Evolutionary conservation across 129 eudicot genomes (phyloP).

Genomic region (Escallonia rubra): DNA sequence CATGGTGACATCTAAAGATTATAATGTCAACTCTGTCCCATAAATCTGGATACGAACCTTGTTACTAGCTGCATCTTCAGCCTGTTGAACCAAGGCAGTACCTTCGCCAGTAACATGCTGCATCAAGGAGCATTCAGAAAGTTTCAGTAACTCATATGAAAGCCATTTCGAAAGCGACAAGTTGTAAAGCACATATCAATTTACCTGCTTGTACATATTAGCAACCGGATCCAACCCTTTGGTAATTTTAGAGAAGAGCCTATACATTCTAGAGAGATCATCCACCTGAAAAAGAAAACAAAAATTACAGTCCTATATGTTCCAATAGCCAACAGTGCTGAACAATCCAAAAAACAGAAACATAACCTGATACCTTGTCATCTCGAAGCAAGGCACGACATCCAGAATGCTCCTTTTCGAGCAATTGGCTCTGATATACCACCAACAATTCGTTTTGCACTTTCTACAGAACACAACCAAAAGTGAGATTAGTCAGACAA

Average conservation of each 20-base stretch:
- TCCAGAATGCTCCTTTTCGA: constrained; percentile 89
- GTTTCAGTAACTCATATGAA: constrained; percentile 2
- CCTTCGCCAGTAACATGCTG: constrained; percentile 86
- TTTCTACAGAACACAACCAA: constrained; percentile 28
- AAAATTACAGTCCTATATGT: not conserved
- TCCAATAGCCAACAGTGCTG: not conserved
- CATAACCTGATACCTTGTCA: constrained; percentile 53
- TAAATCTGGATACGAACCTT: constrained; percentile 30
- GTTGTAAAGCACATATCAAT: not conserved
- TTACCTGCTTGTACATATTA: constrained; percentile 68
- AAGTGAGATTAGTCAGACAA: too few relatives aligned
- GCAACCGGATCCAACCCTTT: constrained; percentile 80
- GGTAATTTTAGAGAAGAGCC: constrained; percentile 56
- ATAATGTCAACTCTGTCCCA: too few relatives aligned
- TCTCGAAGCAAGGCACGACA: constrained; percentile 68
- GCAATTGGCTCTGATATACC: constrained; percentile 48
- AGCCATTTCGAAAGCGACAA: not conserved
- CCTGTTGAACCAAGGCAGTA: constrained; percentile 64
- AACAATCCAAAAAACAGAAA: not conserved
- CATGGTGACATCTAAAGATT: too few relatives aligned
- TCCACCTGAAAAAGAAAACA: constrained; percentile 47
- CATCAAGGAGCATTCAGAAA: constrained; percentile 13
- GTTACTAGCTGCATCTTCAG: constrained; percentile 75
- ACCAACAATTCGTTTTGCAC: constrained; percentile 75
- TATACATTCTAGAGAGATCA: constrained; percentile 75